Evolutionary conservation across 768 basidiomycete species (phyloP).

Genomic region (Amanita fuliginea): DNA sequence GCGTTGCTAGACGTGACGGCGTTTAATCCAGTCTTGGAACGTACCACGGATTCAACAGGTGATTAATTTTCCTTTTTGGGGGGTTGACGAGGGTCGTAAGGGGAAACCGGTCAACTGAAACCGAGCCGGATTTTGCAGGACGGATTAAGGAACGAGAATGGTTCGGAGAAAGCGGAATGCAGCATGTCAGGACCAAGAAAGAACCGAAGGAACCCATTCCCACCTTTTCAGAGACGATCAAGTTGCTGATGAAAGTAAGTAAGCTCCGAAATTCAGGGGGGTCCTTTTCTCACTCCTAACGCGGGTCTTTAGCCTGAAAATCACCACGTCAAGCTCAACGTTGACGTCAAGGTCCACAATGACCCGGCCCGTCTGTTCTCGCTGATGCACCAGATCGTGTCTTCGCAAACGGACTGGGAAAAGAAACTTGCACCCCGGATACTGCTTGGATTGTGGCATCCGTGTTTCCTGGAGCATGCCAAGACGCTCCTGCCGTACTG

Average conservation of each 20-base stretch:
- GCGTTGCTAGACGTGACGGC: background rate
- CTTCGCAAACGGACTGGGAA: slow-evolving; percentile 60
- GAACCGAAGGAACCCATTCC: slow-evolving; percentile 81
- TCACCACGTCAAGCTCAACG: slow-evolving; percentile 65
- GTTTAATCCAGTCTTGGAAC: slow-evolving; percentile 39
- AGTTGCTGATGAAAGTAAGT: slow-evolving; percentile 70
- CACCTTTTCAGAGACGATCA: slow-evolving; percentile 78
- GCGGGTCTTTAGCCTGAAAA: slow-evolving; percentile 50
- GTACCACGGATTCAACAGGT: slow-evolving; percentile 79
- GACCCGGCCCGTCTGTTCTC: slow-evolving; percentile 78
- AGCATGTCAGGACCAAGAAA: slow-evolving; percentile 72
- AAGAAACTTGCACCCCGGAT: slow-evolving; percentile 69
- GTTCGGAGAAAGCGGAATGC: slow-evolving; percentile 60
- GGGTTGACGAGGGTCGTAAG: background rate
- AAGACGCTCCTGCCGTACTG: slow-evolving; percentile 71
- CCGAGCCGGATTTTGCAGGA: slow-evolving; percentile 28
- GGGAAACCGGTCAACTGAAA: slow-evolving; percentile 8
- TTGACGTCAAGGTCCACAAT: slow-evolving; percentile 93
- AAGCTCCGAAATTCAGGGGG: slow-evolving; percentile 13
- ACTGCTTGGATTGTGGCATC: slow-evolving; percentile 83
- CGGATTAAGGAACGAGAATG: slow-evolving; percentile 62
- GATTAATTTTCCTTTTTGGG: slow-evolving; percentile 2
- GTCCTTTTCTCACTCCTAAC: background rate
- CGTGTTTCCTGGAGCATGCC: slow-evolving; percentile 74
- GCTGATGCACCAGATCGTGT: slow-evolving; percentile 63